Conservation (phyloP, 305 asterid genomes). For the Fraxinus nigra region DNA sequence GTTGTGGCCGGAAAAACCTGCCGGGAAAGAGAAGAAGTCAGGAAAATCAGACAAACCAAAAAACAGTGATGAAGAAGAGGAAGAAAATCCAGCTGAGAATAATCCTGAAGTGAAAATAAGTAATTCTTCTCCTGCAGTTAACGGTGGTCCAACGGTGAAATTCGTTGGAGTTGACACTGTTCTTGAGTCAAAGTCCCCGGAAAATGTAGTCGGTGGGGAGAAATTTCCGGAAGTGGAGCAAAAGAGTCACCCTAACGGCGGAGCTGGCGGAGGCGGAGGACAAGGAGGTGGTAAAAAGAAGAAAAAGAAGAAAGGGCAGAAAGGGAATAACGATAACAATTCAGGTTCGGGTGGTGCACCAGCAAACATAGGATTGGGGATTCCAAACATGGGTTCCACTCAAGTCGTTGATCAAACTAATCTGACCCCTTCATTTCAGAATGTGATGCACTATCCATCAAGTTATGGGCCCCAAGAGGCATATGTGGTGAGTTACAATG, state of each 20-base stretch:
- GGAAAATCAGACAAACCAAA: conserved; percentile 30
- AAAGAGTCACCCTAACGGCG: conserved; percentile 13
- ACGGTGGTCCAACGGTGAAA: conserved; percentile 37
- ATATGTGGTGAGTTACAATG: conserved; percentile 52
- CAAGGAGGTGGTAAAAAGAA: conserved; percentile 55
- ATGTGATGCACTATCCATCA: conserved; percentile 37
- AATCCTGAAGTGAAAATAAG: conserved; percentile 25
- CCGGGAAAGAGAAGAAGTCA: conserved; percentile 38
- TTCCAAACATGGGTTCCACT: conserved; percentile 36
- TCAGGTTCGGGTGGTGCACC: conserved; percentile 43
- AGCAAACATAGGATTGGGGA: conserved; percentile 40
- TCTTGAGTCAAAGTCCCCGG: conserved; percentile 30
- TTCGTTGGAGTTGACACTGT: conserved; percentile 38
- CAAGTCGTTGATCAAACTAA: conserved; percentile 38
- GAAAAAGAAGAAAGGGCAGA: conserved; percentile 45
- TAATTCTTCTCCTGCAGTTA: conserved; percentile 23
- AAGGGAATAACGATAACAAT: conserved; percentile 21
- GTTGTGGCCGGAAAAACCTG: conserved; percentile 58
- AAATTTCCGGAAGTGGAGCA: conserved; percentile 24
- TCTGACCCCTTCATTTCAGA: conserved; percentile 36
- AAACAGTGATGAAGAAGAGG: conserved; percentile 42
- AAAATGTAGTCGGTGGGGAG: conserved; percentile 30
- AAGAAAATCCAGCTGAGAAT: conserved; percentile 30
- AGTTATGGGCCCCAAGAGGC: conserved; percentile 39
- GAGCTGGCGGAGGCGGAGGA: conserved; percentile 29